Percentiles rank a stretch among this genome's conserved stretches.
These are phyloP conservation scores for Rehmannia glutinosa DNA, from an alignment of 257 asterid species.

Conservation along the genomic window DNA sequence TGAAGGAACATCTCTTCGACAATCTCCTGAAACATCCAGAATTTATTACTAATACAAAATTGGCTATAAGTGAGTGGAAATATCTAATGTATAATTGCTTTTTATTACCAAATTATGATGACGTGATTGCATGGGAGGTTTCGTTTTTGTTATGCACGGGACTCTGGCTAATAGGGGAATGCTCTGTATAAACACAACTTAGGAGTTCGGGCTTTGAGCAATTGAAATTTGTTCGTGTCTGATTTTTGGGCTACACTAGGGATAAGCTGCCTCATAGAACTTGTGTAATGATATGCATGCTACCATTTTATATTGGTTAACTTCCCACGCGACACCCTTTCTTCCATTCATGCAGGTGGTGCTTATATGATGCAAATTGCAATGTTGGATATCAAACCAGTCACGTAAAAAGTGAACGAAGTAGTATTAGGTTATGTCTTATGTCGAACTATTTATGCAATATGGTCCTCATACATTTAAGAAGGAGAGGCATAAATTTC, in stretches of 20 bases:
- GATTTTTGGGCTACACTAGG: not conserved
- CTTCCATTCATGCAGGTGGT: not conserved
- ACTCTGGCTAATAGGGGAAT: not conserved
- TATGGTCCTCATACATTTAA: not conserved
- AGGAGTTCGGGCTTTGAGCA: not conserved
- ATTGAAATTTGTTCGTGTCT: constrained; percentile 3
- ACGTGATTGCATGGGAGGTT: constrained; percentile 4
- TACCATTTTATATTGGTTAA: not conserved
- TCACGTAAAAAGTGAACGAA: not conserved
- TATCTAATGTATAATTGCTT: not conserved
- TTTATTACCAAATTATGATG: not conserved
- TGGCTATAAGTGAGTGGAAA: constrained; percentile 84
- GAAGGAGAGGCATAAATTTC: not conserved
- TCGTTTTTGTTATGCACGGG: not conserved
- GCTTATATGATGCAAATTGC: not conserved
- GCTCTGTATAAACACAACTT: not conserved
- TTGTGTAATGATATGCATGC: not conserved
- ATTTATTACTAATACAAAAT: constrained; percentile 56
- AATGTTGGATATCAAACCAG: not conserved
- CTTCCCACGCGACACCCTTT: not conserved
- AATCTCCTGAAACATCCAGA: constrained; percentile 86
- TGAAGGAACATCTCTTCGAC: constrained; percentile 88
- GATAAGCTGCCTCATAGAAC: constrained; percentile 14
- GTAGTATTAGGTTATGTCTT: not conserved
- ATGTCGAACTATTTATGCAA: not conserved